Conservation (phyloP, 176 grass and related monocot genomes). For the Triticum dicoccoides region DNA sequence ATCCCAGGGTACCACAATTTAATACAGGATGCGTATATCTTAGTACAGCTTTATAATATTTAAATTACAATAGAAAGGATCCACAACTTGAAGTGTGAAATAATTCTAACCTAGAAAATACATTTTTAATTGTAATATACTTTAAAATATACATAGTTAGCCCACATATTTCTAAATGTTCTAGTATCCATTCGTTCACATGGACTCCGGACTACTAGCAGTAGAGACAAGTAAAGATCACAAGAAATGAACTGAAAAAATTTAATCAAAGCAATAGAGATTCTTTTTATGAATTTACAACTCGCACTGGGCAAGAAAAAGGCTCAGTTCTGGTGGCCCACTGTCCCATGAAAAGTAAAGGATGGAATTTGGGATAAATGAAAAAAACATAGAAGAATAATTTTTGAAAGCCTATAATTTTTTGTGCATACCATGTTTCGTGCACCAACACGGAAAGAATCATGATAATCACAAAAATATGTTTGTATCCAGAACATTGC, state of each 20-base stretch:
- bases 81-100: not conserved
- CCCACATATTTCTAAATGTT: not conserved
- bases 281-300: not conserved
- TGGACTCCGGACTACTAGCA: not conserved
- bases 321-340: not conserved
- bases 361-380: too few relatives aligned
- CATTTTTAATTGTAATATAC: not conserved
- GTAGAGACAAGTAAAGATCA: not conserved
- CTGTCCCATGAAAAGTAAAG: not conserved
- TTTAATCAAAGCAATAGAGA: not conserved
- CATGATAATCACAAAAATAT: too few relatives aligned
- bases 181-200: not conserved
- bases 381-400: too few relatives aligned
- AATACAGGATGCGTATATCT: not conserved
- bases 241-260: not conserved
- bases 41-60: not conserved
- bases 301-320: not conserved
- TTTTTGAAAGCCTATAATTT: not conserved
- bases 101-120: not conserved
- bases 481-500: too few relatives aligned
- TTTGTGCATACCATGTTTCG: not conserved
- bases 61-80: not conserved
- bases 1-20: not conserved
- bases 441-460: too few relatives aligned
- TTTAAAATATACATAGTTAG: not conserved